Base-by-base conservation (phyloP, 78 protist genomes). In the Polysphondylium violaceum region DNA sequence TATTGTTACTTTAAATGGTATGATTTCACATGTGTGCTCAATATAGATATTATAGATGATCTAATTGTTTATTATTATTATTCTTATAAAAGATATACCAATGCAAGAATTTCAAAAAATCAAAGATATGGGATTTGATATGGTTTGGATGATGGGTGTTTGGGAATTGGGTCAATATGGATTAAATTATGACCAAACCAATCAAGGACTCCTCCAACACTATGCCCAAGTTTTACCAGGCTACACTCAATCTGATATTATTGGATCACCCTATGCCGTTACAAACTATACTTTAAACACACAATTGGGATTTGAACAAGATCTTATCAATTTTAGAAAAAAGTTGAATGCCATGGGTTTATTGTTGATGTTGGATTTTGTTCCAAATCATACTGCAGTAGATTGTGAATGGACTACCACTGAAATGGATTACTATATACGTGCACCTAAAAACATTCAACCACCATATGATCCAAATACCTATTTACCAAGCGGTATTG, bases 211-310 rank as follows among this genome's bases (percentile, higher is more conserved):
- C 33, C 25, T 86, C 11, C 59, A 75, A 23, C 87, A 71, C n/a
- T 97, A 87, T 64, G 76, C 36, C 29, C 76, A 71, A 55, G 81
- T 72, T 9, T 67, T 95, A 27, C 95, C 95, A 38, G 96, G 93
- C 0, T 96, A 16, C 44, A 65, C 47, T 8, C 19, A 41, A 27
- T 95, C 69, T 11, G 98, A 97, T 77, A 74, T 97, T 58, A 97
- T 97, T 41, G 98, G 98, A 5, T 96, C 98, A 44, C 98, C 98
- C 23, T 97, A 76, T 63, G 97, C 97, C 0, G 94, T 96, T 50
- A 77, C 90, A 0, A 64, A 95, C 9, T 97, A 95, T 74, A 29
- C 87, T 9, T 17, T 59, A 44, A 96, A 94, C 61, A 85, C 98
- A 9, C 61, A 74, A 16, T 11, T 96, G 29, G 98, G 98, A 0